Evolutionary conservation across 768 basidiomycete species (phyloP).

Genomic region (Phaffia australis): DNA sequence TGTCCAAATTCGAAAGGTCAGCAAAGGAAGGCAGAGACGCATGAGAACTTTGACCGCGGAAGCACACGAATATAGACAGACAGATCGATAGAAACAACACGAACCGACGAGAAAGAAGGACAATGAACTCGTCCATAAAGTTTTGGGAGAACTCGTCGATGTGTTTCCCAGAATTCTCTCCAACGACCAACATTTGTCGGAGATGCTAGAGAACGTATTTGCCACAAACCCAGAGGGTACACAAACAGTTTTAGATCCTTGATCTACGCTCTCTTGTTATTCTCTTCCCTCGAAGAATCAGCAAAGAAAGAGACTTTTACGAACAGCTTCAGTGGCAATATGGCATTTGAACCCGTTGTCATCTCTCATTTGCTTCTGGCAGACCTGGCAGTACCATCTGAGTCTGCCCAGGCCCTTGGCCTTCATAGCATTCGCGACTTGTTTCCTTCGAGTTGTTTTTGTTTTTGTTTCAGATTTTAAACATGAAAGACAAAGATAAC

Average conservation of each 20-base stretch:
- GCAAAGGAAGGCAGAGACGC: neutral
- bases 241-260: neutral
- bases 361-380: constrained; percentile 90
- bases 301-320: neutral
- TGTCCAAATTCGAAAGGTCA: constrained; percentile 32
- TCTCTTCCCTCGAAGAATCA: neutral
- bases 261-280: neutral
- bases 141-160: constrained; percentile 78
- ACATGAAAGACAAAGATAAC: neutral
- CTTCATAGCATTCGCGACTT: constrained; percentile 87
- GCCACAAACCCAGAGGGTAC: constrained; percentile 46
- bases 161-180: constrained; percentile 82
- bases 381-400: constrained; percentile 98
- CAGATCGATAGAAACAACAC: constrained; percentile 29
- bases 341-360: constrained; percentile 99
- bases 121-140: constrained; percentile 89
- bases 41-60: neutral
- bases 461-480: neutral
- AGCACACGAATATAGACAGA: neutral
- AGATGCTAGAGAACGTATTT: constrained; percentile 50
- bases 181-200: constrained; percentile 93
- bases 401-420: constrained; percentile 86
- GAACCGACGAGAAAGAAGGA: constrained; percentile 70
- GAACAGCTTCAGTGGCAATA: constrained; percentile 41
- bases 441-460: constrained; percentile 5